Base-by-base conservation (phyloP, 495 filamentous ascomycete genomes). In the Podospora anserina region DNA sequence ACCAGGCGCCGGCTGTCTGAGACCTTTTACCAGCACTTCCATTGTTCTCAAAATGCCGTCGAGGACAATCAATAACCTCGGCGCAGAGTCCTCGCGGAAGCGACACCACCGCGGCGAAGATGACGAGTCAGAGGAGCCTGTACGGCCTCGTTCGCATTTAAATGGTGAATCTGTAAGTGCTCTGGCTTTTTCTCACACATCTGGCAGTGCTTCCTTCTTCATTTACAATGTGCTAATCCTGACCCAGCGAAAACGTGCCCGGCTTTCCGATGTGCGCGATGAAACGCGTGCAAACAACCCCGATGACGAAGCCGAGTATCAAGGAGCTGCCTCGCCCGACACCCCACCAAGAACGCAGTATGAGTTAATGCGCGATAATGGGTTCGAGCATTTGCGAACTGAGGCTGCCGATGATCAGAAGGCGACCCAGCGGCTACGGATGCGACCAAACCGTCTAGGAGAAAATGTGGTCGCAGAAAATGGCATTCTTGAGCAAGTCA, bases 401-500 rank as follows among this genome's bases (percentile, higher is more conserved):
- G 81, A 86, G 54, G 86, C 87, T 18, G 69, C 84, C 55, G 85
- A 88, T 62, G 88, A 92, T 67, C 79, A 88, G n/a, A 81, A 82
- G 23, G 89, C 89, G 9, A 92, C 90, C n/a, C 91, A 94, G 71
- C 80, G 86, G 5, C 83, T 94, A 5, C 76, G 75, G 32, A 15
- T n/a, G 74, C 86, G 86, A 20, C 85, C 79, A 2, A 79, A 72
- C 68, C 75, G 77, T 68, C 81, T 82, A 11, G 86, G 88, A 61
- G 83, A 90, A 9, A 96, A 96, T 71, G 80, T 85, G 3, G 84
- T 92, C 9, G 89, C 92, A 4, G 91, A 96, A n/a, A 88, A 90
- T 76, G 91, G 89, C 6, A 91, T 96, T 61, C 87, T 97, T 39
- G 88, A 95, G 78, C 87, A 87, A 64, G 89, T 97, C 44, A 90